Conservation (phyloP, 1,139 yeast genomes). For the Pichia sp. region DNA sequence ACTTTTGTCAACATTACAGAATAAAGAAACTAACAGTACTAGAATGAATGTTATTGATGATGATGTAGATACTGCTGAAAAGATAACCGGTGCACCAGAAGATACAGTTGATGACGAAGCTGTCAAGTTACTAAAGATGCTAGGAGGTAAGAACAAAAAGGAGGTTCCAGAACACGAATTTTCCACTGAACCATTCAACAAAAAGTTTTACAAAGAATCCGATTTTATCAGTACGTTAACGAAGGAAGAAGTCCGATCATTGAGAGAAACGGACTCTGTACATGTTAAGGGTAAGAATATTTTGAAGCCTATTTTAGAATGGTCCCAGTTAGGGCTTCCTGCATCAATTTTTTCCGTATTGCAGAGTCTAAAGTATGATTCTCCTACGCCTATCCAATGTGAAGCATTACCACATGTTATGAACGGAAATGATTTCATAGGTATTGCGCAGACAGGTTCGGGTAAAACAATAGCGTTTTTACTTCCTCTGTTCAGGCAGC, state of each 20-base stretch:
- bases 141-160: conserved; percentile 31
- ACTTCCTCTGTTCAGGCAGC: conserved; percentile 78
- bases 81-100: not conserved
- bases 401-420: conserved; percentile 89
- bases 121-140: conserved; percentile 17
- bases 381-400: conserved; percentile 86
- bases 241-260: conserved; percentile 47
- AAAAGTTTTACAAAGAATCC: conserved; percentile 62
- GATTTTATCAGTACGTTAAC: conserved; percentile 47
- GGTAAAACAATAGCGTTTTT: conserved; percentile 91
- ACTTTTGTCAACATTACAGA: conserved; percentile 2
- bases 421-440: conserved; percentile 87
- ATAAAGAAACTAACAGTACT: conserved; percentile 2
- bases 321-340: conserved; percentile 83
- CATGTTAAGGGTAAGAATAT: conserved; percentile 54
- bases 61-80: not conserved
- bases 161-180: conserved; percentile 41
- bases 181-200: conserved; percentile 52
- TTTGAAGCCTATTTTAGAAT: conserved; percentile 66
- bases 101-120: conserved; percentile 15
- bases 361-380: conserved; percentile 40
- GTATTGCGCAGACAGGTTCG: conserved; percentile 94
- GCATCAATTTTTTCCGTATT: conserved; percentile 51
- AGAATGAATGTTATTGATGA: conserved; percentile 3
- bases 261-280: conserved; percentile 62